phyloP scores from a whole-genome alignment of 257 asterid species.

The Verbena officinalis region DNA sequence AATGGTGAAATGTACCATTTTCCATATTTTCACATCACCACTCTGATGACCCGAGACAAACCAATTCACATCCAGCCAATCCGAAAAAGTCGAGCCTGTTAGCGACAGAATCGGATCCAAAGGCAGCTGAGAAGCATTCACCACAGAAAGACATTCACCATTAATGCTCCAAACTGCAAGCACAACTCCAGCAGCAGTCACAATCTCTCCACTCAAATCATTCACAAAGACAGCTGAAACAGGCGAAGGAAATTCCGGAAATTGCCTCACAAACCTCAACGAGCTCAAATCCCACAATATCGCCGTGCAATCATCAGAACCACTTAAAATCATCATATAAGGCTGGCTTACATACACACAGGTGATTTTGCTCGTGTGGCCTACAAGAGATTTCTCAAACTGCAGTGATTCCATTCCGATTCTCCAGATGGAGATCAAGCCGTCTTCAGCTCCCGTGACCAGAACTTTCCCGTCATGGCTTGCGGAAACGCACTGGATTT shows the following conservation, averaged over 20 bases:
- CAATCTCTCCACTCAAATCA: slow-evolving; percentile 83
- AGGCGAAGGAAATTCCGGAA: slow-evolving; percentile 85
- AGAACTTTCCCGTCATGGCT: slow-evolving; percentile 86
- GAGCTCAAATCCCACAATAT: slow-evolving; percentile 96
- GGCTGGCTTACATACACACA: slow-evolving; percentile 93
- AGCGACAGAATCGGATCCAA: slow-evolving; percentile 84
- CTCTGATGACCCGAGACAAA: slow-evolving; percentile 96
- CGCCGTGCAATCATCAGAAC: slow-evolving; percentile 91
- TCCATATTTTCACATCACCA: slow-evolving; percentile 96
- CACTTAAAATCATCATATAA: slow-evolving; percentile 95
- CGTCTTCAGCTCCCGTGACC: slow-evolving; percentile 94
- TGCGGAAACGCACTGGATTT: slow-evolving; percentile 84
- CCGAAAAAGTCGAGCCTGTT: slow-evolving; percentile 73
- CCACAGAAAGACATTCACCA: slow-evolving; percentile 91
- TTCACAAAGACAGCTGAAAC: slow-evolving; percentile 83
- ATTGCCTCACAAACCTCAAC: slow-evolving; percentile 79
- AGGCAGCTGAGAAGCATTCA: slow-evolving; percentile 95
- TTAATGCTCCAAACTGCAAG: slow-evolving; percentile 96
- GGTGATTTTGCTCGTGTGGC: slow-evolving; percentile 82
- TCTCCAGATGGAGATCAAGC: slow-evolving; percentile 85
- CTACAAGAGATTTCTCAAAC: slow-evolving; percentile 82
- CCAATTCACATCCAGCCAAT: slow-evolving; percentile 85
- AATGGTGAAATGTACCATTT: slow-evolving; percentile 78
- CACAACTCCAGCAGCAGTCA: slow-evolving; percentile 91
- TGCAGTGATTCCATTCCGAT: slow-evolving; percentile 55